These are phyloP conservation scores for Pestalotiopsis sp. DNA, from an alignment of 2,329 filamentous ascomycete species.

Conservation along the genomic window DNA sequence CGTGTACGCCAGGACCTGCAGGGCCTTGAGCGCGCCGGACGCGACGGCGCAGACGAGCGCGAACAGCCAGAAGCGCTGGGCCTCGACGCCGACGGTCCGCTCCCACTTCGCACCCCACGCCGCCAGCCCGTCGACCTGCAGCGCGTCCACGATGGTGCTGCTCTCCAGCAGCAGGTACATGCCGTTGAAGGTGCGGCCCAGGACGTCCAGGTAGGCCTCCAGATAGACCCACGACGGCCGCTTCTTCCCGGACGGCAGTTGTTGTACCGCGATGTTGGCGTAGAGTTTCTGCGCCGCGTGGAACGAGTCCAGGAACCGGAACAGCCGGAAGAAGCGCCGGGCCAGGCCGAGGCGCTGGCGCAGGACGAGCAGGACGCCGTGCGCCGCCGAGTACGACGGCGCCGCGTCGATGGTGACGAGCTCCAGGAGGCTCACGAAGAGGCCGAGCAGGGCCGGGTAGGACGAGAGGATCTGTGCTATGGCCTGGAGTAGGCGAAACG, in stretches of 20 bases:
- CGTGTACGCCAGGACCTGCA: constrained; percentile 35
- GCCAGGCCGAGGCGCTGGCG: constrained; percentile 46
- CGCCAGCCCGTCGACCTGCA: constrained; percentile 44
- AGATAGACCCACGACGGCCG: constrained; percentile 18
- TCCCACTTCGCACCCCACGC: constrained; percentile 55
- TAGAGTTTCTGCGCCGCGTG: constrained; percentile 48
- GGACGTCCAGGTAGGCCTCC: constrained; percentile 53
- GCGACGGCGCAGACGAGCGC: constrained; percentile 55
- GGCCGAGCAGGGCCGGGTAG: constrained; percentile 41
- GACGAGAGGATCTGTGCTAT: constrained; percentile 48
- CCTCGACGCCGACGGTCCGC: constrained; percentile 54
- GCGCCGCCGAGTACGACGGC: constrained; percentile 29
- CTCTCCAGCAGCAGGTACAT: constrained; percentile 70
- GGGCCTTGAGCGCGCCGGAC: constrained; percentile 42
- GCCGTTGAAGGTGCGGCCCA: constrained; percentile 61
- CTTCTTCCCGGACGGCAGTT: constrained; percentile 2
- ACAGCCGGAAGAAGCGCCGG: constrained; percentile 67
- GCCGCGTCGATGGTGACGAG: constrained; percentile 12
- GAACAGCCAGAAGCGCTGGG: constrained; percentile 71
- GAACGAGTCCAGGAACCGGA: constrained; percentile 68
- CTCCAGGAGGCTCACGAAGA: constrained; percentile 29
- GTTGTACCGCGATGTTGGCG: constrained; percentile 11
- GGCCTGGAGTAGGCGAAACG: constrained; percentile 59
- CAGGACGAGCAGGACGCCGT: constrained; percentile 34
- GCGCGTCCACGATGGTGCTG: constrained; percentile 58